Evolutionary conservation across 2,329 filamentous ascomycete species (phyloP).

Genomic region (Bipolaris cookei): DNA sequence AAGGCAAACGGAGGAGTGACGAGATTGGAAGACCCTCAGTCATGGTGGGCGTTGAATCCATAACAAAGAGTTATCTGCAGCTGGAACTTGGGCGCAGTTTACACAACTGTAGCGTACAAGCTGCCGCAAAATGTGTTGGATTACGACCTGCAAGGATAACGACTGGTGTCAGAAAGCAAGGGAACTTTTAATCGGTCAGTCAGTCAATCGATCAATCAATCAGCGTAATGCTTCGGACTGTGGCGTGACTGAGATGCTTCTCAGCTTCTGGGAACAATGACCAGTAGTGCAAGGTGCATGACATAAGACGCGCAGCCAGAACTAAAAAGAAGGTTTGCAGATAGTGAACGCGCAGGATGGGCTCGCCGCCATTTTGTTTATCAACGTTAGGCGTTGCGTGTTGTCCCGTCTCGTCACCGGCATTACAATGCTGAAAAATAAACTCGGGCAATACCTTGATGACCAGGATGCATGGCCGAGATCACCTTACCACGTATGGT

Average conservation of each 20-base stretch:
- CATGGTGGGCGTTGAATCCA: conserved; percentile 4
- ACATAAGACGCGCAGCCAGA: not conserved
- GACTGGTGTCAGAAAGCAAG: not conserved
- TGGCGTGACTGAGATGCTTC: conserved; percentile 5
- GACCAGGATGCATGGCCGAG: conserved; percentile 25
- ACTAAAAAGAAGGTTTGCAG: not conserved
- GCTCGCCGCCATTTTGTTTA: conserved; percentile 16
- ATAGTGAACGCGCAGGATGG: not conserved
- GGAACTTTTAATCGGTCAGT: not conserved
- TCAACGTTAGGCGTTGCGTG: conserved; percentile 21
- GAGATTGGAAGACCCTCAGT: conserved; percentile 25
- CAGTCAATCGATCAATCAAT: not conserved
- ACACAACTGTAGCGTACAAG: not conserved
- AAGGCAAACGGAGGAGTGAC: conserved; percentile 53
- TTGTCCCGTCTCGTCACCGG: conserved; percentile 14
- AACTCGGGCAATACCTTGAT: conserved; percentile 26
- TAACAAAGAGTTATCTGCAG: conserved; percentile 3
- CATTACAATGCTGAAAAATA: conserved; percentile 16
- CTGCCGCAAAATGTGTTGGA: not conserved
- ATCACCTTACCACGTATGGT: conserved; percentile 13
- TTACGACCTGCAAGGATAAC: not conserved
- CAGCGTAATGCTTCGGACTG: not conserved
- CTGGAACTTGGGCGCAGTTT: not conserved
- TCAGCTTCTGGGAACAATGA: not conserved
- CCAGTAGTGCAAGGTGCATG: not conserved